Percentiles rank a stretch among this genome's conserved stretches.
phyloP scores from a whole-genome alignment of 257 asterid genomes.

The Cordia subcordata region DNA sequence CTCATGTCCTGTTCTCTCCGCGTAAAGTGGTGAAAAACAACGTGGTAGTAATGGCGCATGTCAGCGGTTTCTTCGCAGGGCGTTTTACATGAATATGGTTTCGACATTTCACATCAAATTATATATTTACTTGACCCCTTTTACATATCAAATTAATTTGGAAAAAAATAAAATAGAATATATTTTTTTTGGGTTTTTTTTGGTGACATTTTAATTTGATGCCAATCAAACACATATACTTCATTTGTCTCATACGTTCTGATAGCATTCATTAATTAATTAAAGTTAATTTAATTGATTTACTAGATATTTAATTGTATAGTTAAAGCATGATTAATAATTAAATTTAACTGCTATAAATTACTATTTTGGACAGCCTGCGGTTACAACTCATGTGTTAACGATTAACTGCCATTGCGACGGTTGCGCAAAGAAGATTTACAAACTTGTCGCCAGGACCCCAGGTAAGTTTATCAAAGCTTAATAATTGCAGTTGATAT shows the following conservation, averaged over 20 bases:
- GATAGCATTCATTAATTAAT: no score
- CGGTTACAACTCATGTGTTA: slow-evolving; percentile 53
- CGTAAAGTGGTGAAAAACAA: slow-evolving; percentile 23
- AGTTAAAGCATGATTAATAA: no score
- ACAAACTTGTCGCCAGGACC: slow-evolving; percentile 42
- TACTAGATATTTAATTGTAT: no score
- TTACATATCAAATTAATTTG: no score
- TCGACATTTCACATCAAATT: slow-evolving; percentile 29
- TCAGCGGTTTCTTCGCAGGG: slow-evolving; percentile 2
- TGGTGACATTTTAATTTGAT: no score
- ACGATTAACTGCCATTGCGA: slow-evolving; percentile 66
- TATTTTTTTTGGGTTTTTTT: neutral
- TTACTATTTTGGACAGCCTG: slow-evolving; percentile 28
- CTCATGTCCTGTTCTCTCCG: slow-evolving; percentile 3
- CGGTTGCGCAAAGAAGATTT: slow-evolving; percentile 69
- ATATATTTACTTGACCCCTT: no score
- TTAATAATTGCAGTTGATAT: neutral
- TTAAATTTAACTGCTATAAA: no score
- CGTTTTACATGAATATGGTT: slow-evolving; percentile 13
- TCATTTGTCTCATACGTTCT: no score
- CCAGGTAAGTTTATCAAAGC: slow-evolving; percentile 35
- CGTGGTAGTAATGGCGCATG: slow-evolving; percentile 27
- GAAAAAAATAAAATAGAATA: no score
- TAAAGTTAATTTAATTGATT: no score
- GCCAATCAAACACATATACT: no score